Conservation (phyloP, 2,329 filamentous ascomycete genomes). For the Leptographium radiaticola region DNA sequence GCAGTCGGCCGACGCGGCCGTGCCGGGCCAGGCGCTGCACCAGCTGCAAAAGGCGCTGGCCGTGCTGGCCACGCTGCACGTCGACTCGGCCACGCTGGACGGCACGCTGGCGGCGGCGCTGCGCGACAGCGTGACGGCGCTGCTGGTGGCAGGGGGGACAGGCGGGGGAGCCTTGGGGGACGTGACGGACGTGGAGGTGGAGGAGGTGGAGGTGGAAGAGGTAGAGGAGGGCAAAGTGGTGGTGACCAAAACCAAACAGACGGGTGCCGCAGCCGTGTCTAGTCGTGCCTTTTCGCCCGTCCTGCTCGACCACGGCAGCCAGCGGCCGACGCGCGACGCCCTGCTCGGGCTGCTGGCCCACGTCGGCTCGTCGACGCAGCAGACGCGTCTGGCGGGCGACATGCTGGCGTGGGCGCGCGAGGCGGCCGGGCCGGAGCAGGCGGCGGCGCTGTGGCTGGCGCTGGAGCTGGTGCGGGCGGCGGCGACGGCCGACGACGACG, state of each 20-base stretch:
- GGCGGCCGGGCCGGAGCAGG: slow-evolving; percentile 41
- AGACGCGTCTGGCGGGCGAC: slow-evolving; percentile 47
- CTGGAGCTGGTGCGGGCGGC: slow-evolving; percentile 55
- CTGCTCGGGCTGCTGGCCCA: slow-evolving; percentile 44
- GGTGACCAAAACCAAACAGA: too few species aligned
- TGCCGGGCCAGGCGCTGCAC: slow-evolving; percentile 57
- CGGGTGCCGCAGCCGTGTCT: not conserved
- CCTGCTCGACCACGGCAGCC: slow-evolving; percentile 50
- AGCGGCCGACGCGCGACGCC: slow-evolving; percentile 45
- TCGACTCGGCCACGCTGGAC: slow-evolving; percentile 53
- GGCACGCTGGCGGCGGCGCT: slow-evolving; percentile 55
- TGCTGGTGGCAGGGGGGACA: slow-evolving; percentile 23
- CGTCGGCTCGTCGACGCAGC: slow-evolving; percentile 43
- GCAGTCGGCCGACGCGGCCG: slow-evolving; percentile 70
- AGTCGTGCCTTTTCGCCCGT: slow-evolving; percentile 42
- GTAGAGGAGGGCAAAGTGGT: not conserved
- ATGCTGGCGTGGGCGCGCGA: slow-evolving; percentile 52
- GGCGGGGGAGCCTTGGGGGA: slow-evolving; percentile 11
- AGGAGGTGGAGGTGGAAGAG: too few species aligned
- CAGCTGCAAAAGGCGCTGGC: slow-evolving; percentile 65
- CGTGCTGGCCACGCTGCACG: slow-evolving; percentile 48
- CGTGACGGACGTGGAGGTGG: too few species aligned
- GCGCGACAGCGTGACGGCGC: slow-evolving; percentile 54
- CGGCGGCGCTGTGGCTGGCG: slow-evolving; percentile 71
- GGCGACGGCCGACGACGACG: slow-evolving; percentile 38